Conservation (phyloP, 495 filamentous ascomycete species). For the Talaromyces proteolyticus region DNA sequence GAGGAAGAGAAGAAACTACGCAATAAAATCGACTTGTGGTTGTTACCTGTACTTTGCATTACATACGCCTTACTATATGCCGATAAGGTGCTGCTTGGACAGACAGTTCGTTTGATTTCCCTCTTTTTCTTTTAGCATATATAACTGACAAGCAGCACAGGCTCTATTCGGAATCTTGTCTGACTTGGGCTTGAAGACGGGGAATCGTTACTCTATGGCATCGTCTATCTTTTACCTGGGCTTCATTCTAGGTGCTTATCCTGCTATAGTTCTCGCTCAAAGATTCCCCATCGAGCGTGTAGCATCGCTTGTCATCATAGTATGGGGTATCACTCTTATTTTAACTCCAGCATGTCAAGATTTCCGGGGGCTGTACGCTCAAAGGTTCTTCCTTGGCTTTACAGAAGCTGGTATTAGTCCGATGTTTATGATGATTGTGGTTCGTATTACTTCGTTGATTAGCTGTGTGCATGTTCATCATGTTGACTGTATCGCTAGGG, state of each 20-base stretch:
- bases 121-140: slow-evolving; percentile 19
- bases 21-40: slow-evolving; percentile 38
- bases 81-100: slow-evolving; percentile 45
- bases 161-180: slow-evolving; percentile 33
- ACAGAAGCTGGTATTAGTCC: slow-evolving; percentile 27
- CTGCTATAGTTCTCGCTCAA: slow-evolving; percentile 35
- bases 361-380: slow-evolving; percentile 29
- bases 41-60: slow-evolving; percentile 35
- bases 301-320: slow-evolving; percentile 18
- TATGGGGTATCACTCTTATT: slow-evolving; percentile 33
- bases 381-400: slow-evolving; percentile 44
- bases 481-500: no score
- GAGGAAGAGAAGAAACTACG: slow-evolving; percentile 39
- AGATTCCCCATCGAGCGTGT: slow-evolving; percentile 39
- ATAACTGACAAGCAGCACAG: slow-evolving; percentile 24
- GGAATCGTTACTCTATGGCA: slow-evolving; percentile 30
- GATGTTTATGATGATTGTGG: slow-evolving; percentile 39
- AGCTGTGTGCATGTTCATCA: no score
- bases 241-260: slow-evolving; percentile 41
- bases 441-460: slow-evolving; percentile 12
- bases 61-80: slow-evolving; percentile 37
- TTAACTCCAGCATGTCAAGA: slow-evolving; percentile 28
- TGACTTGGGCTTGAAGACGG: slow-evolving; percentile 26
- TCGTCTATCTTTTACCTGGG: slow-evolving; percentile 43
- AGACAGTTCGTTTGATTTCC: slow-evolving; percentile 34